phyloP scores from a whole-genome alignment of 331 rosid species.

The Telfairia occidentalis region DNA sequence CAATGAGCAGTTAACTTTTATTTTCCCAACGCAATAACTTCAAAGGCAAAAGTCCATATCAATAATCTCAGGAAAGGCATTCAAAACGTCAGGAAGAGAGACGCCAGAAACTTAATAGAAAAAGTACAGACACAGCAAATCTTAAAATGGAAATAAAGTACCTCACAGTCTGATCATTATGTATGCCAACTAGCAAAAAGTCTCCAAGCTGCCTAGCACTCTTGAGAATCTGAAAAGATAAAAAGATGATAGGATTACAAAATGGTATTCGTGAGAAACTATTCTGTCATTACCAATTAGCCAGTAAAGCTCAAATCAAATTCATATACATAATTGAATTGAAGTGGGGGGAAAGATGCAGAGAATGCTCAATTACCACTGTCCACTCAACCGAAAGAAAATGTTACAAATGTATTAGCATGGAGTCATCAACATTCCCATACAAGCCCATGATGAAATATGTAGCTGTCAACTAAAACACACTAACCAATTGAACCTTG shows the following conservation, averaged over 20 bases:
- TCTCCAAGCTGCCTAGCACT: slow-evolving; percentile 89
- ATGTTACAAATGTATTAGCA: background rate
- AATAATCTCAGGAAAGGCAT: background rate
- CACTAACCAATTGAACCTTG: background rate
- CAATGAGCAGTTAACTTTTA: background rate
- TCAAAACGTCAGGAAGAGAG: background rate
- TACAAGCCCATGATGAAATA: slow-evolving; percentile 1
- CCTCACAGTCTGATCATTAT: slow-evolving; percentile 83
- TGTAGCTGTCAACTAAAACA: background rate
- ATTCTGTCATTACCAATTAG: background rate
- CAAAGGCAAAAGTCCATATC: background rate
- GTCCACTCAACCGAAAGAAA: background rate
- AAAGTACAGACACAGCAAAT: background rate
- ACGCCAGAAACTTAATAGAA: background rate
- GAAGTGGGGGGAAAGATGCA: background rate
- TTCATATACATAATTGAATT: background rate
- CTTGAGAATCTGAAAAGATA: slow-evolving; percentile 58
- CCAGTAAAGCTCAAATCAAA: background rate
- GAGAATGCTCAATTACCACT: background rate
- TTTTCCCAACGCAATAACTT: background rate
- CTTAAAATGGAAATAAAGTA: slow-evolving; percentile 18
- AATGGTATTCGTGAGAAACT: background rate
- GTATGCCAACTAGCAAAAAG: slow-evolving; percentile 85
- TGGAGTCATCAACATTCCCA: background rate
- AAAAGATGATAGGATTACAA: background rate